Evolutionary conservation across 83 land plant species (phyloP).

Genomic region (Diphasiastrum complanatum): DNA sequence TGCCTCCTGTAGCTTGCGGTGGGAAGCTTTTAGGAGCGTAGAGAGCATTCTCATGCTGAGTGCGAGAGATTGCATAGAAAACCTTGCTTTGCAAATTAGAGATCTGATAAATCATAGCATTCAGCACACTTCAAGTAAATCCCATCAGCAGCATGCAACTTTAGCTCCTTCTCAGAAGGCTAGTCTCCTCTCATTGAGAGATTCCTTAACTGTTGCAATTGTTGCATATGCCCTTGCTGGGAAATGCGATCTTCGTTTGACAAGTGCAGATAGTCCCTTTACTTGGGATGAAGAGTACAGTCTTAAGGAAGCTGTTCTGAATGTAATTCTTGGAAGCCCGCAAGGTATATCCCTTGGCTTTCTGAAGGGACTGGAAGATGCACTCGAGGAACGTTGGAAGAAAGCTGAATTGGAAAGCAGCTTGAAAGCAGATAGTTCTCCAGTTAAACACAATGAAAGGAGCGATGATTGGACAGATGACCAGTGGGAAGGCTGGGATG

Average conservation of each 20-base stretch:
- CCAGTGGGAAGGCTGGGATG: conserved; percentile 93
- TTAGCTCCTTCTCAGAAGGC: neutral
- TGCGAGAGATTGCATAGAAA: conserved; percentile 75
- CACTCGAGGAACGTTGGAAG: conserved; percentile 44
- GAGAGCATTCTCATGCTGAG: conserved; percentile 65
- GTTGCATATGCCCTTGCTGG: conserved; percentile 90
- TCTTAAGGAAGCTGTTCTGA: conserved; percentile 72
- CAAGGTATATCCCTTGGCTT: conserved; percentile 43
- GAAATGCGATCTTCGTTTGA: conserved; percentile 53
- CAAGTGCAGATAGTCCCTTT: conserved; percentile 55
- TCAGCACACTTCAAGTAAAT: conserved; percentile 11
- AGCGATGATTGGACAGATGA: conserved; percentile 50
- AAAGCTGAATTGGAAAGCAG: conserved; percentile 21
- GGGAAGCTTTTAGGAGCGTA: conserved; percentile 90
- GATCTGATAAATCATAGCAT: conserved; percentile 64
- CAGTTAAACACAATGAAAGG: neutral
- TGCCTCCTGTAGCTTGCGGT: conserved; percentile 40
- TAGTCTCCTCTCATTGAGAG: conserved; percentile 57
- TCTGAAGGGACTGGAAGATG: conserved; percentile 57
- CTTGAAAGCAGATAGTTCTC: neutral
- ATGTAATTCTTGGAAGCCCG: conserved; percentile 62
- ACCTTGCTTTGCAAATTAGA: conserved; percentile 66
- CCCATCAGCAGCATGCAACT: conserved; percentile 20
- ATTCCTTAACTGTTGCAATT: conserved; percentile 71
- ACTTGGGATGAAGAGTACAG: conserved; percentile 90